Conservation (phyloP, 78 protist genomes). For the Dictyostelium citrinum region DNA sequence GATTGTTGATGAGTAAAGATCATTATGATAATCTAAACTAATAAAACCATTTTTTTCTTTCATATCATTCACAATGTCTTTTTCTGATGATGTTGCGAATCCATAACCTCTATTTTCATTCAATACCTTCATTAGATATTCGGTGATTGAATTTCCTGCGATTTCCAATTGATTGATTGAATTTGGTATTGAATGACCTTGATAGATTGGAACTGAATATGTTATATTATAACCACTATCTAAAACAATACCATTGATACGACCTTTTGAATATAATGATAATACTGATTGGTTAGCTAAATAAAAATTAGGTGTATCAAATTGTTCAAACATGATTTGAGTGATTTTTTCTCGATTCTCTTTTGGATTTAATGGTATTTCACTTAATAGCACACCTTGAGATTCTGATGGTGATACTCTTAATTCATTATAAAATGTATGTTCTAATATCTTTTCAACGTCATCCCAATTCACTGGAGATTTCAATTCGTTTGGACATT, state of each 20-base stretch:
- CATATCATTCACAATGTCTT: conserved; percentile 80
- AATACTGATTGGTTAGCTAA: conserved; percentile 89
- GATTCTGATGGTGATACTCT: conserved; percentile 92
- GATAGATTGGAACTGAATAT: conserved; percentile 95
- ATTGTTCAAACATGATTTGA: conserved; percentile 97
- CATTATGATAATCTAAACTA: conserved; percentile 21
- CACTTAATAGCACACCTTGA: conserved; percentile 95
- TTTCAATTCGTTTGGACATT: conserved; percentile 81
- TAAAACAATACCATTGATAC: conserved; percentile 94
- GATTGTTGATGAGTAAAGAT: neutral
- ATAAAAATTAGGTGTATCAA: conserved; percentile 90
- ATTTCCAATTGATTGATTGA: conserved; percentile 88
- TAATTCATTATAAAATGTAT: conserved; percentile 95
- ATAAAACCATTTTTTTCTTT: conserved; percentile 61
- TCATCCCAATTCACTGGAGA: conserved; percentile 82
- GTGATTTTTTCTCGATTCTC: conserved; percentile 93
- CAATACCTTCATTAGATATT: conserved; percentile 84
- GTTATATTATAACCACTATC: conserved; percentile 96
- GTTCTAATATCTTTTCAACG: conserved; percentile 96
- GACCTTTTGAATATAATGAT: conserved; percentile 85
- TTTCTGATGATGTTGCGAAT: conserved; percentile 94
- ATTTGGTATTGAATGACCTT: conserved; percentile 92
- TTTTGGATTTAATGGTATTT: conserved; percentile 96
- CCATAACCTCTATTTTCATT: conserved; percentile 92
- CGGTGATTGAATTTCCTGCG: neutral